Percentiles rank a stretch among this genome's conserved stretches.
These are phyloP conservation scores for Stemphylium lycopersici DNA, from an alignment of 2,329 filamentous ascomycete genomes.

Conservation along the genomic window DNA sequence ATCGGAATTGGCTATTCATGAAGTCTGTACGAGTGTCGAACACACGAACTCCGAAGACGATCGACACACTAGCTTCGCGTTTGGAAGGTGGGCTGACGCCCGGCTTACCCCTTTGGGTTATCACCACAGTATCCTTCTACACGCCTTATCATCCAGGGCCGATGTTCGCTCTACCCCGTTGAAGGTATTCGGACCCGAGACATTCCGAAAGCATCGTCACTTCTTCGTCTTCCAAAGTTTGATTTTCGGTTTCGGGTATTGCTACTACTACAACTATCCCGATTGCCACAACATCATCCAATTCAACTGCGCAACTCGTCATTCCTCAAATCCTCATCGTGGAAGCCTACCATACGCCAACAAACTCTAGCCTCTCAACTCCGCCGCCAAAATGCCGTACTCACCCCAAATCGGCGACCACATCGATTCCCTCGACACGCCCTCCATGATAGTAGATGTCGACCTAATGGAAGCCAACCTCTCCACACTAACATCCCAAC, in stretches of 20 bases:
- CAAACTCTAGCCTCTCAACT: no score
- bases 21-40: not conserved
- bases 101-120: slow-evolving; percentile 21
- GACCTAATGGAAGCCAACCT: slow-evolving; percentile 61
- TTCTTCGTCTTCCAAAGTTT: no score
- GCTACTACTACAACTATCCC: no score
- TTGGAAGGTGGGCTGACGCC: slow-evolving; percentile 11
- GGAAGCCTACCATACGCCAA: no score
- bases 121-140: not conserved
- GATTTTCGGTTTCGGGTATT: no score
- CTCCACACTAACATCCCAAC: slow-evolving; percentile 52
- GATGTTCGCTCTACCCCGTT: slow-evolving; percentile 4
- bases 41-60: not conserved
- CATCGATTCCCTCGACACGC: slow-evolving; percentile 58
- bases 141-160: slow-evolving; percentile 8
- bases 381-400: slow-evolving; percentile 39
- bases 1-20: not conserved
- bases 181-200: not conserved
- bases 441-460: slow-evolving; percentile 63
- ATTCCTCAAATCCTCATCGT: no score
- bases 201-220: no score
- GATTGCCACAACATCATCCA: no score
- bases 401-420: slow-evolving; percentile 52
- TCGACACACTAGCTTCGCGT: not conserved
- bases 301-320: no score